phyloP scores from a whole-genome alignment of 805 yeast genomes.

The Candida silvicultrix region DNA sequence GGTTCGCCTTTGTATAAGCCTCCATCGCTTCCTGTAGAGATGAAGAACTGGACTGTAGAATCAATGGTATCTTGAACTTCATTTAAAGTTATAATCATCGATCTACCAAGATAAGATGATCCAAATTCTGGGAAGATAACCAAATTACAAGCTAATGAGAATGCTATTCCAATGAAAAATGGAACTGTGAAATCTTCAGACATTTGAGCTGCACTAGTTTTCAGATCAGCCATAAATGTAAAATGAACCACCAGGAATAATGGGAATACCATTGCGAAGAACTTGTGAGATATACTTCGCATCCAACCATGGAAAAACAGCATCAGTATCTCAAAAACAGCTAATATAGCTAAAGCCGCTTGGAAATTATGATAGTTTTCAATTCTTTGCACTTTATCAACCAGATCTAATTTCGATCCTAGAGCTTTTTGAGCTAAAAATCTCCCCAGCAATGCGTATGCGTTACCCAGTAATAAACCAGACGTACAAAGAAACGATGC shows the following conservation, averaged over 20 bases:
- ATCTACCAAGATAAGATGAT: constrained; percentile 38
- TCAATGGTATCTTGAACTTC: constrained; percentile 34
- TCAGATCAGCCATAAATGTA: constrained; percentile 33
- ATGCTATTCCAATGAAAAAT: constrained; percentile 38
- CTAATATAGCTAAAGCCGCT: constrained; percentile 36
- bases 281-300: constrained; percentile 39
- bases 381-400: constrained; percentile 25
- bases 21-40: constrained; percentile 18
- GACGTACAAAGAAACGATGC: constrained; percentile 32
- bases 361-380: constrained; percentile 26
- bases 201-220: constrained; percentile 23
- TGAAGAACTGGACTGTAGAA: constrained; percentile 32
- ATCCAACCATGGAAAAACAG: constrained; percentile 43
- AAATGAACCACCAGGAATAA: constrained; percentile 45
- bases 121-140: constrained; percentile 47
- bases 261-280: constrained; percentile 41
- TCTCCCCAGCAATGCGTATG: constrained; percentile 34
- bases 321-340: constrained; percentile 39
- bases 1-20: constrained; percentile 17
- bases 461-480: constrained; percentile 37
- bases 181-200: constrained; percentile 35
- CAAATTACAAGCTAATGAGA: constrained; percentile 37
- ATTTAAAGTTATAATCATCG: constrained; percentile 32
- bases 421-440: constrained; percentile 34
- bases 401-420: constrained; percentile 21